Base-by-base conservation (phyloP, 805 yeast genomes). In the Starmera caribaea region DNA sequence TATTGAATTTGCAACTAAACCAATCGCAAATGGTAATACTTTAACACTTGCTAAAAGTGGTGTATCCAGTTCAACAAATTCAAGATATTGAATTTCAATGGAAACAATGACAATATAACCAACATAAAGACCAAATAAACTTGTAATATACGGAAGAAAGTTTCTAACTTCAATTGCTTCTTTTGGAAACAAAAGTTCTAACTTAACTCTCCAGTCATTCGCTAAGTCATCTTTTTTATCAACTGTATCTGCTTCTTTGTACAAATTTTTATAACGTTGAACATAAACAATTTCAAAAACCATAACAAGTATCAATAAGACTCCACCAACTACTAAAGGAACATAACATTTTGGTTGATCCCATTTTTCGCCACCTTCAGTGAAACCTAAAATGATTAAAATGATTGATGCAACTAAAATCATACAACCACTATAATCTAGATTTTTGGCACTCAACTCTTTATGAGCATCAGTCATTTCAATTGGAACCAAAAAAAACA, bases 351-450 rank as follows among this genome's bases (percentile, higher is more conserved):
- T 49, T 1, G 74, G 66, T 2, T 55, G 40, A 3, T 53, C 52
- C 74, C 75, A 71, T 1, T 52, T 49, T 6, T 57, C 59, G 17
- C 73, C 74, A 16, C 70, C 73, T 45, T 68, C 66, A 0, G 71
- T 68, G 35, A 70, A 53, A 0, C 73, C 76, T 9, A 65, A 55
- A 24, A 69, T 67, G 3, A 68, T 44, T 30, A 70, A 46, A 3
- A 68, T 33, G 4, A 57, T 45, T 0, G 70, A 71, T 14, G 48
- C 37, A 16, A 69, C 61, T 11, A 67, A 42, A 12, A 61, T 11
- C 1, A 52, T 8, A 0, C 60, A 51, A 10, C 69, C 72, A n/a
- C 45, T 41, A 42, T 51, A 66, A 38, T 71, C 68, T 30, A 69
- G 37, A 41, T 63, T 45, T 38, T 44, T 50, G 12, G 57, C 15